phyloP scores from a whole-genome alignment of 768 basidiomycete species.

The Termitomyces sp. region DNA sequence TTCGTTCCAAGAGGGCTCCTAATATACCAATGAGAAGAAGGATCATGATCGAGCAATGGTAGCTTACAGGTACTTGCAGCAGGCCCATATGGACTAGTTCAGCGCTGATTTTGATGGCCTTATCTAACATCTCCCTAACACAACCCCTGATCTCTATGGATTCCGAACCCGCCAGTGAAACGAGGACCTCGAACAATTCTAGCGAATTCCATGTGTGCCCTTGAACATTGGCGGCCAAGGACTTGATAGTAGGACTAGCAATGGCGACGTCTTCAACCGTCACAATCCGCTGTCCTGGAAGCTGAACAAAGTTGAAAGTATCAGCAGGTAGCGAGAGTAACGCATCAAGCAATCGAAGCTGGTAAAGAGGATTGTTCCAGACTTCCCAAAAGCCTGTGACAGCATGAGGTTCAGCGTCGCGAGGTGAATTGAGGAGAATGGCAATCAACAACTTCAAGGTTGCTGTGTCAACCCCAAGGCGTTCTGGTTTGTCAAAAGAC shows the following conservation, averaged over 20 bases:
- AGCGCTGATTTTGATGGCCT: slow-evolving; percentile 89
- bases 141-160: slow-evolving; percentile 66
- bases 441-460: slow-evolving; percentile 87
- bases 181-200: slow-evolving; percentile 84
- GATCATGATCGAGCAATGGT: background rate
- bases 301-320: slow-evolving; percentile 87
- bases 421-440: slow-evolving; percentile 79
- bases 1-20: slow-evolving; percentile 85
- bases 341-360: slow-evolving; percentile 84
- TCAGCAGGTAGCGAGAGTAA: slow-evolving; percentile 86
- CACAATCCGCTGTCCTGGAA: slow-evolving; percentile 81
- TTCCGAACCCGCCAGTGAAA: slow-evolving; percentile 74
- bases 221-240: slow-evolving; percentile 86
- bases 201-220: slow-evolving; percentile 93
- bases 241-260: slow-evolving; percentile 89
- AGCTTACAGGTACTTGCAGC: slow-evolving; percentile 82
- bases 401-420: slow-evolving; percentile 72
- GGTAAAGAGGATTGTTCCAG: slow-evolving; percentile 85
- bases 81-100: slow-evolving; percentile 94
- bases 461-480: slow-evolving; percentile 84
- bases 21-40: slow-evolving; percentile 4
- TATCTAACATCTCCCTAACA: slow-evolving; percentile 90
- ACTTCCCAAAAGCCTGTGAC: slow-evolving; percentile 82
- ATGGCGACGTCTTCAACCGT: slow-evolving; percentile 84
- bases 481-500: slow-evolving; percentile 82